phyloP scores from a whole-genome alignment of 768 basidiomycete genomes.

The Lanmaoa pseudosensibilis region DNA sequence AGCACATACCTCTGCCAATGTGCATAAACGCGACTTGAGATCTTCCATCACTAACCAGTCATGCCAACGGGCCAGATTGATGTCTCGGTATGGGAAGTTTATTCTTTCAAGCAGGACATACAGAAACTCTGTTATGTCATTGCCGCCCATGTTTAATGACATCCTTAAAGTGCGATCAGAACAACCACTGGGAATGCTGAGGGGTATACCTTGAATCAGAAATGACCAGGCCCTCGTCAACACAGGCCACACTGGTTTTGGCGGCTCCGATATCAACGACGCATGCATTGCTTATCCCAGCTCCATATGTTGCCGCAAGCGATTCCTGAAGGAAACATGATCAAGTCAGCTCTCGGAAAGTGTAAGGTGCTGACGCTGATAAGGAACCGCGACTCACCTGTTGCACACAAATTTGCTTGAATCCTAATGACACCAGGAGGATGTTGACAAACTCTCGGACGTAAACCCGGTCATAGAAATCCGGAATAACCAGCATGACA shows the following conservation, averaged over 20 bases:
- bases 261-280: constrained; percentile 93
- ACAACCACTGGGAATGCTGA: neutral
- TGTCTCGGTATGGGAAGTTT: constrained; percentile 83
- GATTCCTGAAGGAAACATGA: constrained; percentile 61
- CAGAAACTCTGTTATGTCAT: constrained; percentile 92
- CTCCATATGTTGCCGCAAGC: constrained; percentile 90
- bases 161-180: constrained; percentile 46
- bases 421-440: constrained; percentile 77
- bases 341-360: neutral
- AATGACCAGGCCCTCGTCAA: constrained; percentile 90
- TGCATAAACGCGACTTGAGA: constrained; percentile 81
- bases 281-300: constrained; percentile 92
- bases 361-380: neutral
- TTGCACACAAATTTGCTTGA: constrained; percentile 90
- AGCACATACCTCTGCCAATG: constrained; percentile 75
- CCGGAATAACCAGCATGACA: constrained; percentile 86
- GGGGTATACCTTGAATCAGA: constrained; percentile 75
- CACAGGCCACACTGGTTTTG: constrained; percentile 83
- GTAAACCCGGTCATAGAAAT: constrained; percentile 84
- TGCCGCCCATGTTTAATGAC: constrained; percentile 84
- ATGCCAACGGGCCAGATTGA: constrained; percentile 72
- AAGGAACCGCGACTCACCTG: constrained; percentile 51
- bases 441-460: constrained; percentile 76
- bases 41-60: constrained; percentile 94
- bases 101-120: constrained; percentile 77